Percentiles rank a stretch among this genome's conserved stretches.
phyloP scores from a whole-genome alignment of 2,329 filamentous ascomycete species.

The Trichoderma sp. region DNA sequence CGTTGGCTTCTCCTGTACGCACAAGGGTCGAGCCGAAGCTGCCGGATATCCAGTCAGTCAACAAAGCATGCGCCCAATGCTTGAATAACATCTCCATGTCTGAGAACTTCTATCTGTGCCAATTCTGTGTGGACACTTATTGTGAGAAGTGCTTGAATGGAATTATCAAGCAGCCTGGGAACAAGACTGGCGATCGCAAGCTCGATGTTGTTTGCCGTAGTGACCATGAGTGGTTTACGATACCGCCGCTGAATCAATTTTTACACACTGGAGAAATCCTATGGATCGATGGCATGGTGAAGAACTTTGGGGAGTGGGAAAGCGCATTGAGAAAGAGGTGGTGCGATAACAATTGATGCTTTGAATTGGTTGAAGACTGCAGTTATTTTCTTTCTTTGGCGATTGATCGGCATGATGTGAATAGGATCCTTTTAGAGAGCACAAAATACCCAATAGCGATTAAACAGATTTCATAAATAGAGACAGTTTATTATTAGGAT shows the following conservation, averaged over 20 bases:
- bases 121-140: conserved; percentile 40
- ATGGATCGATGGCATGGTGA: conserved; percentile 32
- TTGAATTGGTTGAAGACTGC: neutral
- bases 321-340: conserved; percentile 33
- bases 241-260: conserved; percentile 36
- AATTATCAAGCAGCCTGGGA: conserved; percentile 32
- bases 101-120: conserved; percentile 38
- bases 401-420: neutral
- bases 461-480: neutral
- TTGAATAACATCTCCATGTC: conserved; percentile 34
- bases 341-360: conserved; percentile 16
- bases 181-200: conserved; percentile 32
- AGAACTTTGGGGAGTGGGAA: conserved; percentile 39
- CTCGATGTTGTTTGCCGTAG: conserved; percentile 35
- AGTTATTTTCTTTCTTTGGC: neutral
- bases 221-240: conserved; percentile 40
- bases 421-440: neutral
- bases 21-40: conserved; percentile 37
- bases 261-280: conserved; percentile 41
- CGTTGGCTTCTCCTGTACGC: conserved; percentile 31
- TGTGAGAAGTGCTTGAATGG: conserved; percentile 36
- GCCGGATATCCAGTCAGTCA: conserved; percentile 35
- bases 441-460: neutral
- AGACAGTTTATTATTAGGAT: neutral
- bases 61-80: conserved; percentile 40